These are phyloP conservation scores for Pleurotus sapidus DNA, from an alignment of 768 basidiomycete species.

Conservation along the genomic window DNA sequence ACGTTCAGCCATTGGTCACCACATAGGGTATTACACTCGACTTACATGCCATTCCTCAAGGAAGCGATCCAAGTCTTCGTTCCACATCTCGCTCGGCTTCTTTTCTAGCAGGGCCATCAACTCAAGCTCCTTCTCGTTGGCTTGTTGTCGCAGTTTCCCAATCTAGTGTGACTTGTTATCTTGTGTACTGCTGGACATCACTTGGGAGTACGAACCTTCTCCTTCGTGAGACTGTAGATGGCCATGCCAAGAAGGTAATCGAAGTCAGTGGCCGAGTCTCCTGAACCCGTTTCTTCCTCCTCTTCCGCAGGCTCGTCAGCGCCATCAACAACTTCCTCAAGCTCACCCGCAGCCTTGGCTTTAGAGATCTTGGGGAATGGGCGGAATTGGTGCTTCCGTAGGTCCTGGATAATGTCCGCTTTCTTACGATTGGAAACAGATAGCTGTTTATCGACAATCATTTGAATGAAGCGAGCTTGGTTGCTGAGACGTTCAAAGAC, in stretches of 20 bases:
- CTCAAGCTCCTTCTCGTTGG: constrained; percentile 79
- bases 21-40: constrained; percentile 7
- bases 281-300: constrained; percentile 17
- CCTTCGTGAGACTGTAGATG: constrained; percentile 91
- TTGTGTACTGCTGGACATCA: background rate
- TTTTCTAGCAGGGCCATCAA: constrained; percentile 74
- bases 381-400: constrained; percentile 83
- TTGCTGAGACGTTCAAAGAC: constrained; percentile 86
- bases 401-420: constrained; percentile 76
- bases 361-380: constrained; percentile 82
- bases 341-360: constrained; percentile 66
- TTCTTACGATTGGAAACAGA: constrained; percentile 87
- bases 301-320: constrained; percentile 52
- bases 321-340: constrained; percentile 53
- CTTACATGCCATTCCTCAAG: constrained; percentile 81
- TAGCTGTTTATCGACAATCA: constrained; percentile 88
- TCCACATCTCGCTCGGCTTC: constrained; percentile 85
- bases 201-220: constrained; percentile 56
- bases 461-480: constrained; percentile 94
- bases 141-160: constrained; percentile 77
- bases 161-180: constrained; percentile 47
- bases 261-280: constrained; percentile 59
- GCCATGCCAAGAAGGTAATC: constrained; percentile 96
- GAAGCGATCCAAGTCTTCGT: constrained; percentile 83
- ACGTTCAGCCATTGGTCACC: too few species aligned